Percentiles rank a stretch among this genome's conserved stretches.
Conservation (phyloP, 2,329 filamentous ascomycete genomes). For the Zymoseptoria ardabiliae region DNA sequence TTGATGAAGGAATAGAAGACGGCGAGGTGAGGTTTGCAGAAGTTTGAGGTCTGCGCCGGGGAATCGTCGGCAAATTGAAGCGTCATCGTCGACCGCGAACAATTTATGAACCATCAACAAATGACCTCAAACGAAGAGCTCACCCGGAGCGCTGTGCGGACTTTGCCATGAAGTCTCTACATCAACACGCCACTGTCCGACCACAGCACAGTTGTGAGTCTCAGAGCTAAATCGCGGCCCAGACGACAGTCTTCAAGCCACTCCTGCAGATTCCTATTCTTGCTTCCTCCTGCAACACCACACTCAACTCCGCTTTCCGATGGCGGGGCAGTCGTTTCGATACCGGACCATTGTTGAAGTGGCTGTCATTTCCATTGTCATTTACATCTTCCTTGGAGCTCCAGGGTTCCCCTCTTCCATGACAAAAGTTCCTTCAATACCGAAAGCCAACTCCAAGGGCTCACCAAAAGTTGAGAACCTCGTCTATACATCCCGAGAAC, state of each 20-base stretch:
- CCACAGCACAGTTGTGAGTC: not conserved
- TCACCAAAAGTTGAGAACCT: constrained; percentile 31
- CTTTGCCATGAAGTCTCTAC: not conserved
- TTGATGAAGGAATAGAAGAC: too few species aligned
- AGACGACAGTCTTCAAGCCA: not conserved
- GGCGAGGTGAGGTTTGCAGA: too few species aligned
- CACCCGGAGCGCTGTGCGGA: too few species aligned
- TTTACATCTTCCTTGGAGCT: constrained; percentile 28
- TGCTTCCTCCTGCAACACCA: not conserved
- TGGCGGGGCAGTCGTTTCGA: constrained; percentile 11
- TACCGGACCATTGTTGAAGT: constrained; percentile 29
- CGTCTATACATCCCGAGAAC: constrained; percentile 33
- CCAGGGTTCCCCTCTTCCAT: constrained; percentile 17
- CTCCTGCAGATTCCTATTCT: not conserved
- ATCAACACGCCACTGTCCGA: not conserved
- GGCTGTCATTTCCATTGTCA: constrained; percentile 22
- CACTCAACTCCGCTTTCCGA: not conserved
- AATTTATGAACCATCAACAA: not conserved
- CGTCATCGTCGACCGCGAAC: too few species aligned
- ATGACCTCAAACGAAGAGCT: not conserved
- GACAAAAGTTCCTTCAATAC: constrained; percentile 1
- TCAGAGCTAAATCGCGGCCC: not conserved
- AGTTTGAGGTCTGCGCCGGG: too few species aligned
- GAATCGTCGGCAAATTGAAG: too few species aligned
- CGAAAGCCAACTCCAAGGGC: constrained; percentile 9